Evolutionary conservation across 805 yeast species (phyloP).

Genomic region (Lipomyces chichibuensis): DNA sequence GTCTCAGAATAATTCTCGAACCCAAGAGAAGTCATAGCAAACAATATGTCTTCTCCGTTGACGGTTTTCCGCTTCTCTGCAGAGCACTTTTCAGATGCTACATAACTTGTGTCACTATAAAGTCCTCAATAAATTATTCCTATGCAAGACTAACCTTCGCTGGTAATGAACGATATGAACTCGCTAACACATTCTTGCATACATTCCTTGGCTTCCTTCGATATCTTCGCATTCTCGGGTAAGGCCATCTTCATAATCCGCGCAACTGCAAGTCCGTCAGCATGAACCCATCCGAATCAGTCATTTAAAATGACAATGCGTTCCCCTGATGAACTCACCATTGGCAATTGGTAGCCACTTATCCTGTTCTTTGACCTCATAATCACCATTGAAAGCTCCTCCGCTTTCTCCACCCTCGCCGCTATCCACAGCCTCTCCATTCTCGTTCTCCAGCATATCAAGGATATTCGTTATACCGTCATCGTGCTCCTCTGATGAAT

Average conservation of each 20-base stretch:
- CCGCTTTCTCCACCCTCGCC: conserved; percentile 24
- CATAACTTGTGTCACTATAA: background rate
- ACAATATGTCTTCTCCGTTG: conserved; percentile 69
- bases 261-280: conserved; percentile 49
- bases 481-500: conserved; percentile 16
- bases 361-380: conserved; percentile 62
- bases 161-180: conserved; percentile 67
- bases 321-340: conserved; percentile 42
- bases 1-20: conserved; percentile 73
- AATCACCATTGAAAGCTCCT: conserved; percentile 41
- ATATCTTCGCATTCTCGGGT: conserved; percentile 72
- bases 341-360: conserved; percentile 66
- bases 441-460: conserved; percentile 28
- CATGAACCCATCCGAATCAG: background rate
- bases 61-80: conserved; percentile 70
- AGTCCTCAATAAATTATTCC: background rate
- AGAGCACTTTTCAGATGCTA: conserved; percentile 60
- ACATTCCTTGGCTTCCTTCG: conserved; percentile 78
- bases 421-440: conserved; percentile 4
- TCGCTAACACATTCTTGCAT: conserved; percentile 73
- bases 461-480: conserved; percentile 28
- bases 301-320: background rate
- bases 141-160: conserved; percentile 47
- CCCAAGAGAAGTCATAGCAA: conserved; percentile 65
- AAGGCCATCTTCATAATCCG: conserved; percentile 75